Conservation (phyloP, 768 basidiomycete genomes). For the Kwoniella botswanensis region DNA sequence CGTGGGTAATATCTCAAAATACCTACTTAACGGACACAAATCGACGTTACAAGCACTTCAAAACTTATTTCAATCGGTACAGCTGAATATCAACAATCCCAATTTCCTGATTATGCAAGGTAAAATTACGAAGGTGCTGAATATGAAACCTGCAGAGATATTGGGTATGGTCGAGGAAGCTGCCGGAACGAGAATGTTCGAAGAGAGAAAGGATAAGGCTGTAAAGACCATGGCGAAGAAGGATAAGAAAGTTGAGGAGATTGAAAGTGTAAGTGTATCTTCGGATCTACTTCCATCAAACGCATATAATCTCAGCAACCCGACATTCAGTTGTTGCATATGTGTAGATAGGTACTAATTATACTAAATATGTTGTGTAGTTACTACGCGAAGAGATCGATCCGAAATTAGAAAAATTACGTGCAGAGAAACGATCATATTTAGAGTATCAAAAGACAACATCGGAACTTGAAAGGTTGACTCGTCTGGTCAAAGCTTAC, state of each 20-base stretch:
- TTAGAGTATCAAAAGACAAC: constrained; percentile 88
- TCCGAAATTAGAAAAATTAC: constrained; percentile 89
- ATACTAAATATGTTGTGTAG: constrained; percentile 30
- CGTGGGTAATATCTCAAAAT: constrained; percentile 90
- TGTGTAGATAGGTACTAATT: too few relatives aligned
- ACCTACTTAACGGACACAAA: constrained; percentile 94
- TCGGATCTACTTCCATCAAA: not conserved
- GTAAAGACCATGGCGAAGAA: constrained; percentile 96
- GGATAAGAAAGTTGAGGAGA: constrained; percentile 91
- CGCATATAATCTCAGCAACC: too few relatives aligned
- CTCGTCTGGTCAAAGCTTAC: constrained; percentile 79
- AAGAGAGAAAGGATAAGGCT: constrained; percentile 96
- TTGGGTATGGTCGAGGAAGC: constrained; percentile 99
- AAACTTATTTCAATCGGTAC: constrained; percentile 91
- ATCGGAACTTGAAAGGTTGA: constrained; percentile 83
- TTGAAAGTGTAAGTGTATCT: constrained; percentile 63
- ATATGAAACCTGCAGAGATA: constrained; percentile 98
- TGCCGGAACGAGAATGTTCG: constrained; percentile 98
- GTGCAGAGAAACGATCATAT: constrained; percentile 84
- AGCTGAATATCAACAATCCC: constrained; percentile 99
- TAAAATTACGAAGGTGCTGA: constrained; percentile 96
- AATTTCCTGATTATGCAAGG: constrained; percentile 99
- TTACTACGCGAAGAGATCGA: constrained; percentile 87
- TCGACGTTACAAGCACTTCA: constrained; percentile 82
- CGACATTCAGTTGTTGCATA: too few relatives aligned